Conservation (phyloP, 306 rosid genomes). For the Quercus dentata region DNA sequence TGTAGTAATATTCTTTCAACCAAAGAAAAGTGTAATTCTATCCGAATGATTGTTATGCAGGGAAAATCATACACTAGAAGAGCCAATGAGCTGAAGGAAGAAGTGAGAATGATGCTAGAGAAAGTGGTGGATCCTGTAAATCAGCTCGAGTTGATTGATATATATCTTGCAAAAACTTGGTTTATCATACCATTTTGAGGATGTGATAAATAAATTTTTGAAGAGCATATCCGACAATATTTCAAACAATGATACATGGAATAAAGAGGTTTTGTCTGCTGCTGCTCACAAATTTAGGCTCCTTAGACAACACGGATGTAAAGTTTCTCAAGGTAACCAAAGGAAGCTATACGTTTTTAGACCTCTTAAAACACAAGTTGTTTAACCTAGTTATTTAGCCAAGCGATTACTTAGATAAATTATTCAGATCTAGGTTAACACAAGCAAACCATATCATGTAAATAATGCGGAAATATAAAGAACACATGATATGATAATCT, state of each 20-base stretch:
- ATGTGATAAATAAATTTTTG: background rate
- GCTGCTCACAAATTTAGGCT: too few relatives aligned
- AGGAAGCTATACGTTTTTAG: background rate
- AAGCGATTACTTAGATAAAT: too few relatives aligned
- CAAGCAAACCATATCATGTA: too few relatives aligned
- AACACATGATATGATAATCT: too few relatives aligned
- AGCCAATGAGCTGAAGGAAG: background rate
- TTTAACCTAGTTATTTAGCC: too few relatives aligned
- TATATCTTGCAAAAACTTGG: conserved; percentile 15
- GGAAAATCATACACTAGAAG: background rate
- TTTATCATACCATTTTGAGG: conserved; percentile 9
- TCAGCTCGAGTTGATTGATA: conserved; percentile 15
- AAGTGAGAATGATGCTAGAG: background rate
- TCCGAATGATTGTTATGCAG: background rate
- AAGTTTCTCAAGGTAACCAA: background rate
- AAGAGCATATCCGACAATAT: too few relatives aligned
- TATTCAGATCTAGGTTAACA: too few relatives aligned
- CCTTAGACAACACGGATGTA: background rate
- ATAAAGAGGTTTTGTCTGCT: too few relatives aligned
- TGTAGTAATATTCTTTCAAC: background rate
- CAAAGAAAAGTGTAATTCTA: background rate
- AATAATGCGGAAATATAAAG: too few relatives aligned
- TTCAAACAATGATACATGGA: too few relatives aligned
- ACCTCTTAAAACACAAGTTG: too few relatives aligned
- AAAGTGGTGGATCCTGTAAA: background rate